Evolutionary conservation across 2,329 filamentous ascomycete genomes (phyloP), one percentile per base, ranked within the genome.

Genomic region (Lachnellula arida): DNA sequence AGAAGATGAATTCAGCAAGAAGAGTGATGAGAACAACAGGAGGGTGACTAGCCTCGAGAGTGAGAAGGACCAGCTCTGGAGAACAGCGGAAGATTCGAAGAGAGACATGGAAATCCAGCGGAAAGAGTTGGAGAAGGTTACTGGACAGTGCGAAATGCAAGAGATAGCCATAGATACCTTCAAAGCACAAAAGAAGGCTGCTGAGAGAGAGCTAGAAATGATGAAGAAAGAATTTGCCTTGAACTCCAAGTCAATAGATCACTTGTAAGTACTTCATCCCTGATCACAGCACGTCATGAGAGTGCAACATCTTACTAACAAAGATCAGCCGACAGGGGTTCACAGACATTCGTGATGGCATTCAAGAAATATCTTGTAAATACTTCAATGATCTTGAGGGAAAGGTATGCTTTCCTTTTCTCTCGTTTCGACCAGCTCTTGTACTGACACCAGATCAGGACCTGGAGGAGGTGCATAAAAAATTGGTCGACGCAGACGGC

Each of bases 401-500:
- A 43, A 37, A 52, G 37, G 54, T 57, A 55, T 50, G 46, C 40
- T 32, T 37, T 15, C 19, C n/a, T 44, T 47, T 5, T 35, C 9
- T 17, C 23, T 49, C 23, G 34, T 46, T 43, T 19, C 19, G 9
- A 17, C 42, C 4, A 47, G 17, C 44, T 42, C 9, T 32, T 32
- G 9, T 57, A 25, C 52, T 61, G 35, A 55, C 53, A 25, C 25
- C 11, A n/a, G 51, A 35, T 23, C 17, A 61, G 59, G 52, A 61
- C 42, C 48, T 46, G 5, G 49, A 55, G 11, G 51, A 49, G 32
- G 46, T 57, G 14, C 52, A 54, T 42, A 28, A 40, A 14, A 17
- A 56, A 46, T 55, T 61, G 15, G 49, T 43, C 19, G 15, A 40
- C 1, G 32, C 25, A 22, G 57, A 61, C 39, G 6, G 48, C 17